Conservation (phyloP, 129 eudicot species). For the Arctium minus region DNA sequence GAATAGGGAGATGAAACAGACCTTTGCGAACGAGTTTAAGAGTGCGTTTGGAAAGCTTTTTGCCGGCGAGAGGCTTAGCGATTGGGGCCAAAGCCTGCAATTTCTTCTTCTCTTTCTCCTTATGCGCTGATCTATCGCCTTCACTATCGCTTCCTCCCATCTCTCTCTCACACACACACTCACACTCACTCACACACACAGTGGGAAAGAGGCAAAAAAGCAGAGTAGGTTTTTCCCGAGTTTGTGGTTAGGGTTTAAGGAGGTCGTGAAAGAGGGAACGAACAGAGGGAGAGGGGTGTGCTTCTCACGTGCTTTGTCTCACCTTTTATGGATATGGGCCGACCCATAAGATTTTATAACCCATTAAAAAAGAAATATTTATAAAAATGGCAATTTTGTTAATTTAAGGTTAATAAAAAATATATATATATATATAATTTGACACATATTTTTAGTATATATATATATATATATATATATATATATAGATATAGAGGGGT, state of each 20-base stretch:
- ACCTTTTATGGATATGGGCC: slow-evolving; percentile 6
- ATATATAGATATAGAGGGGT: no score
- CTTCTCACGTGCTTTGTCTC: not conserved
- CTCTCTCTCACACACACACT: not conserved
- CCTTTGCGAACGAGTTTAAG: slow-evolving; percentile 85
- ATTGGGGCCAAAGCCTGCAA: slow-evolving; percentile 62
- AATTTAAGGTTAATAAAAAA: not conserved
- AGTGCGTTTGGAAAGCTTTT: slow-evolving; percentile 70
- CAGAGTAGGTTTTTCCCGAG: not conserved
- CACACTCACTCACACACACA: not conserved
- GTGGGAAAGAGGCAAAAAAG: not conserved
- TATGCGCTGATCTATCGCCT: slow-evolving; percentile 54
- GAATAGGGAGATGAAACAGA: not conserved
- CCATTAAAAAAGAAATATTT: not conserved
- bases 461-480: no score
- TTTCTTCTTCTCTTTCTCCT: slow-evolving; percentile 74
- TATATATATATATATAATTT: no score
- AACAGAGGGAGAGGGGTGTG: not conserved
- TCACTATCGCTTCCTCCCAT: slow-evolving; percentile 96
- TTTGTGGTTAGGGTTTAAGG: slow-evolving; percentile 15
- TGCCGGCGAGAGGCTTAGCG: slow-evolving; percentile 86
- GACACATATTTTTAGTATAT: no score
- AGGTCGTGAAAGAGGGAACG: not conserved
- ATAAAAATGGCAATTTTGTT: not conserved
- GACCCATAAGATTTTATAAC: not conserved